Conservation (phyloP, 768 basidiomycete genomes). For the Auricularia sp. region DNA sequence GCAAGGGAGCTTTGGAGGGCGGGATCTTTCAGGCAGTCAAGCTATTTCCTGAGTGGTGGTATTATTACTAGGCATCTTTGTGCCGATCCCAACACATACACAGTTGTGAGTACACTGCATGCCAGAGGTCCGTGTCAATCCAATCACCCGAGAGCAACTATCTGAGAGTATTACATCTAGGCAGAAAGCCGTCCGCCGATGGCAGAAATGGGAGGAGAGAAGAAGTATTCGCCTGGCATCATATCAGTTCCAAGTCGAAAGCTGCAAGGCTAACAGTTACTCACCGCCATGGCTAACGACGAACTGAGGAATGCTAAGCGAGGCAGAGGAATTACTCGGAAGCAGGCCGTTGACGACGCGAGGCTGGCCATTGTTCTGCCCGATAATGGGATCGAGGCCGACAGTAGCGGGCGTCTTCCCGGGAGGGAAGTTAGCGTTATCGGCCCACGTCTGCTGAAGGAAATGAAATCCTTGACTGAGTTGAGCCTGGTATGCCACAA, state of each 20-base stretch:
- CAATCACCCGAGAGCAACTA: no score
- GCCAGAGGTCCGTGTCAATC: no score
- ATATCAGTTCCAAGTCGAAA: not conserved
- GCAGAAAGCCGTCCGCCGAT: no score
- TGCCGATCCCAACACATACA: no score
- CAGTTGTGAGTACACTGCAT: no score
- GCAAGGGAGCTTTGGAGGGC: no score
- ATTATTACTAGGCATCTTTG: no score
- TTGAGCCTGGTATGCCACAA: conserved; percentile 2
- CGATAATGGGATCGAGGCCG: not conserved
- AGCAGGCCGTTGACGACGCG: not conserved
- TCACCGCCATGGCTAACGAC: conserved; percentile 4
- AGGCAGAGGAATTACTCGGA: not conserved
- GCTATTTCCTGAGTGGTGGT: no score
- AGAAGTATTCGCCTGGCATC: no score
- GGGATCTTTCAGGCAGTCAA: no score
- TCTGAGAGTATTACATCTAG: no score
- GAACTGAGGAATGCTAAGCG: not conserved
- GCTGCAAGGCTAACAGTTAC: not conserved
- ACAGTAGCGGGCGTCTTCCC: not conserved
- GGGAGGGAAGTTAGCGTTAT: not conserved
- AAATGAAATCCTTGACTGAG: conserved; percentile 3
- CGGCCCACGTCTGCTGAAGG: not conserved
- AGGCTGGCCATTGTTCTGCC: not conserved
- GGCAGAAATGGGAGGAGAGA: no score